Conservation (phyloP, 805 yeast species). For the Spathaspora boniae region DNA sequence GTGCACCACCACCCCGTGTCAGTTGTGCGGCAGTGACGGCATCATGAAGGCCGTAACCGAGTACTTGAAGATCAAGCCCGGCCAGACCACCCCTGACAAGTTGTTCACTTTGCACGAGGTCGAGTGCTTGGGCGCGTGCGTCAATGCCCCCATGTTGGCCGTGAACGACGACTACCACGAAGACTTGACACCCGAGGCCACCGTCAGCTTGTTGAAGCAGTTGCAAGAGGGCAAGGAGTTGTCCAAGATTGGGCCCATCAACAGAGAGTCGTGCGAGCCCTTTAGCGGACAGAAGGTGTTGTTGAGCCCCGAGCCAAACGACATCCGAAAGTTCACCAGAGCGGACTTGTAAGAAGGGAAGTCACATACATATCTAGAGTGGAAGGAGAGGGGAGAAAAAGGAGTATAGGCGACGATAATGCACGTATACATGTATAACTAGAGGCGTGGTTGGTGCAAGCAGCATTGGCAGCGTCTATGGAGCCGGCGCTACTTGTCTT, state of each 20-base stretch:
- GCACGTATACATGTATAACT: not conserved
- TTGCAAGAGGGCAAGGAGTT: conserved; percentile 62
- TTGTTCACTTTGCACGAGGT: conserved; percentile 82
- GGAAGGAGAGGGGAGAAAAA: too few relatives aligned
- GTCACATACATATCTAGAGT: too few relatives aligned
- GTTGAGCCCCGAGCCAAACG: conserved; percentile 57
- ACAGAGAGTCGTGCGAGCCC: conserved; percentile 76
- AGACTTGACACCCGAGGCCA: conserved; percentile 69
- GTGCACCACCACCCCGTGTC: conserved; percentile 89
- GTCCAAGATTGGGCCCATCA: conserved; percentile 64
- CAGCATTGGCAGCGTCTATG: too few relatives aligned
- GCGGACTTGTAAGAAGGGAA: conserved; percentile 50
- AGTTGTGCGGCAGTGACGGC: conserved; percentile 78
- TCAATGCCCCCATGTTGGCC: conserved; percentile 86
- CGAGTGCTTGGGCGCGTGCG: conserved; percentile 90
- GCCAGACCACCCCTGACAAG: conserved; percentile 73
- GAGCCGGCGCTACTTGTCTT: too few relatives aligned
- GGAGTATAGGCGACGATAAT: not conserved
- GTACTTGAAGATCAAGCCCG: conserved; percentile 64
- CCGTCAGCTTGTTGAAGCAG: conserved; percentile 57
- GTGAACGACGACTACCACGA: conserved; percentile 80
- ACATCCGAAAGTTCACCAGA: conserved; percentile 69
- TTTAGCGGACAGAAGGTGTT: conserved; percentile 64
- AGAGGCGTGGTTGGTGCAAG: not conserved
- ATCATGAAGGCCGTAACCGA: conserved; percentile 66